These are phyloP conservation scores for Saxophila tyrrhenica DNA, from an alignment of 495 filamentous ascomycete species.

Conservation along the genomic window DNA sequence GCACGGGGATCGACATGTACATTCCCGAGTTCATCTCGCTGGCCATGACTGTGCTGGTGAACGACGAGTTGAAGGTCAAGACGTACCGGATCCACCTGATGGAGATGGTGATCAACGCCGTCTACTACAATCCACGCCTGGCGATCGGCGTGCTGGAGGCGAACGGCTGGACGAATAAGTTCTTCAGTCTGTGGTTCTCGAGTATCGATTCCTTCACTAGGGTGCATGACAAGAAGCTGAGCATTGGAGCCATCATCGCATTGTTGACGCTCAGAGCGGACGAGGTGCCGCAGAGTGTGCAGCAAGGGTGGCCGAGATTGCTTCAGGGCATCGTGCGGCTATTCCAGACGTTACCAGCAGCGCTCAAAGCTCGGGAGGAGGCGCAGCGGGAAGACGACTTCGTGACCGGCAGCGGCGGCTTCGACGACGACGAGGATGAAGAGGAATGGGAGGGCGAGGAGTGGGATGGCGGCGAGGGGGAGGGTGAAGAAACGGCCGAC, in stretches of 20 bases:
- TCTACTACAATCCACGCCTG: constrained; percentile 88
- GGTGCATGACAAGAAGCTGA: constrained; percentile 97
- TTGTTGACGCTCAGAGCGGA: constrained; percentile 64
- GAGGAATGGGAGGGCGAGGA: constrained; percentile 66
- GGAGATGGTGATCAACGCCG: constrained; percentile 98
- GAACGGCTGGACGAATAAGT: constrained; percentile 98
- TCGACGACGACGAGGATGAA: constrained; percentile 56
- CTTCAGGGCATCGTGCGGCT: constrained; percentile 81
- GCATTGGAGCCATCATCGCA: constrained; percentile 81
- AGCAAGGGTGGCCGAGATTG: constrained; percentile 92
- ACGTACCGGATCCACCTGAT: constrained; percentile 90
- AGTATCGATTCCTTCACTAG: constrained; percentile 87
- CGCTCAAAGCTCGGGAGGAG: constrained; percentile 82
- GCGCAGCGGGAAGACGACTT: constrained; percentile 82
- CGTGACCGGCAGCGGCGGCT: constrained; percentile 47
- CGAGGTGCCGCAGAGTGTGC: constrained; percentile 75
- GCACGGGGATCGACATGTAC: constrained; percentile 77
- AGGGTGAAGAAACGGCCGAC: constrained; percentile 36
- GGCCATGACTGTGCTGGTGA: constrained; percentile 70
- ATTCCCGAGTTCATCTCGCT: constrained; percentile 79
- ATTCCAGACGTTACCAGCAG: constrained; percentile 82
- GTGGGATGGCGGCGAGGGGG: constrained; percentile 42
- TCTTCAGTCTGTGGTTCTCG: constrained; percentile 95
- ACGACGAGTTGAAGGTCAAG: constrained; percentile 65
- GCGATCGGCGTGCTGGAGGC: constrained; percentile 72